Percentiles rank a stretch among this genome's conserved stretches.
phyloP scores from a whole-genome alignment of 2,329 filamentous ascomycete genomes.

The Spiromastix sp. region DNA sequence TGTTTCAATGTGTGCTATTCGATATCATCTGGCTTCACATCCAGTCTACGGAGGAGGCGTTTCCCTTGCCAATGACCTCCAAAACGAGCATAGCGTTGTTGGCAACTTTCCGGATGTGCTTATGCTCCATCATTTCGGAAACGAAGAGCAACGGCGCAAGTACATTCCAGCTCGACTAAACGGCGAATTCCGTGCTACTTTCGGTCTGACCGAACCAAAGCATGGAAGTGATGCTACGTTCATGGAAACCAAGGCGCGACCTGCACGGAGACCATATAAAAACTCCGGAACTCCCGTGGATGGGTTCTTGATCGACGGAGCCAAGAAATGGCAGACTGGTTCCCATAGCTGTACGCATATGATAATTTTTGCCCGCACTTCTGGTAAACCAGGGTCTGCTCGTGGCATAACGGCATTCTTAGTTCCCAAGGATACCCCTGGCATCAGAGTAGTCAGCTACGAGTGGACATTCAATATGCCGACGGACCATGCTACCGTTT shows the following conservation, averaged over 20 bases:
- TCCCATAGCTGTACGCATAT: constrained; percentile 53
- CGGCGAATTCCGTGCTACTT: constrained; percentile 47
- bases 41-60: constrained; percentile 37
- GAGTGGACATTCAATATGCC: constrained; percentile 60
- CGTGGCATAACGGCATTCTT: constrained; percentile 53
- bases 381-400: constrained; percentile 41
- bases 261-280: constrained; percentile 29
- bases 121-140: constrained; percentile 54
- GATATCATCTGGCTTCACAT: constrained; percentile 49
- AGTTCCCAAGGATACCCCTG: constrained; percentile 43
- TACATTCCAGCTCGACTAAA: constrained; percentile 44
- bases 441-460: constrained; percentile 46
- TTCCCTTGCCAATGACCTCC: constrained; percentile 52
- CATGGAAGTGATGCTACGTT: constrained; percentile 55
- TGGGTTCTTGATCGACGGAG: constrained; percentile 44
- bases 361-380: constrained; percentile 51
- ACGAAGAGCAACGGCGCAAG: constrained; percentile 41
- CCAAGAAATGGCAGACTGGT: constrained; percentile 57
- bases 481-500: constrained; percentile 53
- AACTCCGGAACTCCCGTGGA: constrained; percentile 23
- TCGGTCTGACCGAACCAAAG: constrained; percentile 51
- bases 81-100: constrained; percentile 53
- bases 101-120: constrained; percentile 54
- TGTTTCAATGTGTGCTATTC: constrained; percentile 53
- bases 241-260: constrained; percentile 46